A percentile compares a stretch with the other conserved stretches of the same genome.
Conservation (phyloP, 257 asterid species). For the Gentiana straminea region DNA sequence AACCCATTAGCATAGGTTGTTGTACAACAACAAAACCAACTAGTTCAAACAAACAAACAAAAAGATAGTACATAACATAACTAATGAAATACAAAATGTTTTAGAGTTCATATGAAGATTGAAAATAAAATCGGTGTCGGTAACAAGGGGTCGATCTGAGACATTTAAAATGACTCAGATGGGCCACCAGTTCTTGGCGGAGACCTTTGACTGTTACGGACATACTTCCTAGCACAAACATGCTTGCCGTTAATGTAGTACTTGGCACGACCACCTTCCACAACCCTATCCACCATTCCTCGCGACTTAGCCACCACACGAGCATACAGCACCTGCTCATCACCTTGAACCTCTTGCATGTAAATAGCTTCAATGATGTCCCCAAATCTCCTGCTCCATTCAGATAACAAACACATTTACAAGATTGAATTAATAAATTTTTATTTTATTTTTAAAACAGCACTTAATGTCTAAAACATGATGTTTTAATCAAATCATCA, state of each 20-base stretch:
- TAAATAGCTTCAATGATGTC: slow-evolving; percentile 48
- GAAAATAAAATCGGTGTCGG: too few species aligned
- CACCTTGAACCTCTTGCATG: slow-evolving; percentile 55
- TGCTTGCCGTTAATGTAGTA: slow-evolving; percentile 72
- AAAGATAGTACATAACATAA: too few species aligned
- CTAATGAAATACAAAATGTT: too few species aligned
- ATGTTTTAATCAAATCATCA: background rate
- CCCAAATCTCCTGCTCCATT: slow-evolving; percentile 43
- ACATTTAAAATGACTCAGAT: too few species aligned
- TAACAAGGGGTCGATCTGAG: too few species aligned
- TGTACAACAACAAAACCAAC: too few species aligned
- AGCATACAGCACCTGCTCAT: slow-evolving; percentile 56
- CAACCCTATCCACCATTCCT: slow-evolving; percentile 25
- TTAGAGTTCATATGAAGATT: too few species aligned
- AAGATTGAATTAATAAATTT: background rate
- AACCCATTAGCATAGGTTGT: too few species aligned
- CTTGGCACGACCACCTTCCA: slow-evolving; percentile 42
- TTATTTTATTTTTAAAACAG: background rate
- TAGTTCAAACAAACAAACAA: too few species aligned
- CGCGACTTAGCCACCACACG: slow-evolving; percentile 36
- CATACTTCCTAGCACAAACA: slow-evolving; percentile 66
- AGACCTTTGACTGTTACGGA: slow-evolving; percentile 14
- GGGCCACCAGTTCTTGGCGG: background rate
- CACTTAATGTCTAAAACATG: background rate
- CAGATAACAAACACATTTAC: background rate